A percentile compares a stretch with the other conserved stretches of the same genome.
These are phyloP conservation scores for Cryphonectria naterciae DNA, from an alignment of 2,329 filamentous ascomycete species.

Conservation along the genomic window DNA sequence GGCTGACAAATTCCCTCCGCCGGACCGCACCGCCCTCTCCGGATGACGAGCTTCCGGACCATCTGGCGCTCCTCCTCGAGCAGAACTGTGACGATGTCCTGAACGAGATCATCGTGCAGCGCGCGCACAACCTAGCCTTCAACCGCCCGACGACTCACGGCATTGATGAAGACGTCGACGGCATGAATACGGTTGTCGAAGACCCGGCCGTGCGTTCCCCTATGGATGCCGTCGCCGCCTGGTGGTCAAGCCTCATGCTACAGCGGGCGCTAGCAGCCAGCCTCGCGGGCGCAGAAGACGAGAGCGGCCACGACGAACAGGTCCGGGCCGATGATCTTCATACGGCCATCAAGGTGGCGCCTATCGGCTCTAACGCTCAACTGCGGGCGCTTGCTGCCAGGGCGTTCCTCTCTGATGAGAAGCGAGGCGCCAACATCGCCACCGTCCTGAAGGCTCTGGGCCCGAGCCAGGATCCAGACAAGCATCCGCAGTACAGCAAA, in stretches of 20 bases:
- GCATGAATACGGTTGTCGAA: conserved; percentile 82
- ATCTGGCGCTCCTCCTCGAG: conserved; percentile 76
- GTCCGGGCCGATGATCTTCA: conserved; percentile 57
- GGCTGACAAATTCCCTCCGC: conserved; percentile 49
- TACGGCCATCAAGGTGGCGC: conserved; percentile 73
- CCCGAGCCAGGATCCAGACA: conserved; percentile 43
- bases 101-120: conserved; percentile 75
- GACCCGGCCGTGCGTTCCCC: conserved; percentile 85
- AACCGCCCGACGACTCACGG: conserved; percentile 76
- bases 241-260: conserved; percentile 79
- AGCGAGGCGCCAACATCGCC: conserved; percentile 60
- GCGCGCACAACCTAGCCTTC: conserved; percentile 88
- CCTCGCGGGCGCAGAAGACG: conserved; percentile 58
- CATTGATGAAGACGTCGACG: conserved; percentile 64
- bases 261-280: conserved; percentile 70
- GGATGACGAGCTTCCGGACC: conserved; percentile 72
- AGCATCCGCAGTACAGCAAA: conserved; percentile 37
- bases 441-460: conserved; percentile 58
- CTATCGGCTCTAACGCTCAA: conserved; percentile 75
- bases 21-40: conserved; percentile 45
- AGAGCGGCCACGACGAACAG: conserved; percentile 42
- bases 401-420: conserved; percentile 58
- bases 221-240: conserved; percentile 87
- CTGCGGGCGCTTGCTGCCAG: conserved; percentile 63
- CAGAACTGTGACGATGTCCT: conserved; percentile 83